Base-by-base conservation (phyloP, 2,329 filamentous ascomycete species). In the Achaetomium macrosporum region DNA sequence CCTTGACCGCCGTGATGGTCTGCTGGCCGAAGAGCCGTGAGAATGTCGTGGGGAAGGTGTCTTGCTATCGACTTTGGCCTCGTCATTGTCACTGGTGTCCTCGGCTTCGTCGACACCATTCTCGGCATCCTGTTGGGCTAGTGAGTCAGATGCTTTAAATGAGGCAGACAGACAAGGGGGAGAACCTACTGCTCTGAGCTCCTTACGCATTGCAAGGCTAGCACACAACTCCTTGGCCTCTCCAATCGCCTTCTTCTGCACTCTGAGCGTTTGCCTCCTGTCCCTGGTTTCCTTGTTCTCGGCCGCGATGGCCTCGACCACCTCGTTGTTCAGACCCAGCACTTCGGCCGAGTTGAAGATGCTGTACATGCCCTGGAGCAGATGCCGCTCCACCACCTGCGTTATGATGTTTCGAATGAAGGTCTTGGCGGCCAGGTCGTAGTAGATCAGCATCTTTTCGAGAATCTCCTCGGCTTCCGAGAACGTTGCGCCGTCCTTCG, bases 401-500 rank as follows among this genome's bases (percentile, higher is more conserved):
- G 75, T 77, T 50, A 78, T 77, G 51, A 76, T 71, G 56, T 78
- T 78, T 50, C 76, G 69, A 29, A 75, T 77, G 54, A 77, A 78
- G 45, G 73, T 75, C 61, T 76, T 74, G 7, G 74, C 73, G 2
- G 75, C 76, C 9, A 78, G 69, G 56, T 78, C 75, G 56, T 78
- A 78, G 66, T 76, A 78, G 56, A 78, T 78, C 48, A 78, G 67
- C 76, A 78, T 78, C 68, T 78, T 78, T 63, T 78, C 76, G 25
- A 78, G 60, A 0, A 78, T 75, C 62, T 78, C 76, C 54, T 78
- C 74, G 0, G 76, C 76, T 53, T 78, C 75, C 2, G 71, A 73
- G 58, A 76, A 78, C 0, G 68, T 69, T 25, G 70, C 72, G 0
- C 73, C 75, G 7, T 76, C 70, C 55, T 71, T 65, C 0, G 70